Evolutionary conservation across 495 filamentous ascomycete species (phyloP), one percentile per base, ranked within the genome.

Genomic region (Parachaetomium inaequale): DNA sequence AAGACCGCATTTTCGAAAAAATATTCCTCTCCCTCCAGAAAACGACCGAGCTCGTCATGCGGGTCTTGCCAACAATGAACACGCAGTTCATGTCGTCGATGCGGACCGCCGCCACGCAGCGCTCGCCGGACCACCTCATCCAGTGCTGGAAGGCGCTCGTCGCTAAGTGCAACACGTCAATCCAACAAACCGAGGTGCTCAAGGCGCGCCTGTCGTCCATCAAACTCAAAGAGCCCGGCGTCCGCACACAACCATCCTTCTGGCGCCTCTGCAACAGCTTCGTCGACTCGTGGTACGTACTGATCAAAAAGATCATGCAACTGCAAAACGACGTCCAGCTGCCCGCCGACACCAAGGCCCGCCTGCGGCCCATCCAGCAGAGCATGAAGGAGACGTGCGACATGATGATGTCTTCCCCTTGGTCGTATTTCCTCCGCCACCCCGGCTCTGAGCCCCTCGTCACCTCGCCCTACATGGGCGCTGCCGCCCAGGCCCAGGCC

Each of bases 181-280:
- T 88, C 32, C 82, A 85, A 43, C 82, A 87, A 52, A 88, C 87
- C 2, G 84, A 89, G 68, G 74, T 79, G 10, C 75, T 96, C n/a
- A 87, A 87, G 64, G 76, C 76, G 23, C 83, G 88, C 10, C 78
- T 96, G 6, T 88, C 85, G n/a, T 80, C 78, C 56, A 90, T 95
- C 77, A 91, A 90, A 74, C 77, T 95, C 28, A 92, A 91, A 66
- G 91, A 96, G 62, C 89, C 87, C 10, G 87, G 84, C 17, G 81
- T 89, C 52, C 83, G 91, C 31, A 91, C 87, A 36, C 87, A 92
- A 63, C 79, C 82, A 25, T 83, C 87, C 50, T 94, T 96, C 72
- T 96, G 92, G 92, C 84, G 84, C 59, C 79, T 91, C 28, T 92
- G 88, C 79, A 89, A 86, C 71, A 75, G 76, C 45, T 95, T 92